phyloP scores from a whole-genome alignment of 768 basidiomycete genomes.

The Russula emetica region DNA sequence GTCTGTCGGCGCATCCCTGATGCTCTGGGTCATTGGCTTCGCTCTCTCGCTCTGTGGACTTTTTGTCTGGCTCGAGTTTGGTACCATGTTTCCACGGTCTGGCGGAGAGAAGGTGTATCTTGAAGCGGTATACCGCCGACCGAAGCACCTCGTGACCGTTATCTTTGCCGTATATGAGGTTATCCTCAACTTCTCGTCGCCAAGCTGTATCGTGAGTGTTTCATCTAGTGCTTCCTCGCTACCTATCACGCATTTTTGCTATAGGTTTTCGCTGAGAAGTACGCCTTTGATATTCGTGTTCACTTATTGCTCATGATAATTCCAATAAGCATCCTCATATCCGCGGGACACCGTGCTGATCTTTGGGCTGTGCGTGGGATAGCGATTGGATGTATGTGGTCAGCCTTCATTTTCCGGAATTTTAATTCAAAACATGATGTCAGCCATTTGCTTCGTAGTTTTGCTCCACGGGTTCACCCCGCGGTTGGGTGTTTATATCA shows the following conservation, averaged over 20 bases:
- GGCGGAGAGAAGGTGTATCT: constrained; percentile 63
- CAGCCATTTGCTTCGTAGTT: constrained; percentile 50
- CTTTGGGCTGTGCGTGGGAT: constrained; percentile 56
- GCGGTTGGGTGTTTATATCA: constrained; percentile 44
- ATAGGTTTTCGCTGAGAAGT: constrained; percentile 36
- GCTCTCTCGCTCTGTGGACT: constrained; percentile 53
- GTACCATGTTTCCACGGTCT: constrained; percentile 59
- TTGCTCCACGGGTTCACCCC: constrained; percentile 52
- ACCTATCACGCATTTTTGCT: not conserved
- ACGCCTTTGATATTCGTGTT: not conserved
- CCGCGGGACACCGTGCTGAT: constrained; percentile 39
- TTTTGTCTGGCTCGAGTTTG: constrained; percentile 61
- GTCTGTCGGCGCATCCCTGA: constrained; percentile 58
- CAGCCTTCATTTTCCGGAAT: not conserved
- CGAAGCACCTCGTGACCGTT: constrained; percentile 46
- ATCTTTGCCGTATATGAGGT: constrained; percentile 48
- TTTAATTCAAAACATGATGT: not conserved
- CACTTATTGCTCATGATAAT: not conserved
- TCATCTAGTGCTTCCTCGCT: not conserved
- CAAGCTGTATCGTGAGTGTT: constrained; percentile 35
- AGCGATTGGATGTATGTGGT: constrained; percentile 47
- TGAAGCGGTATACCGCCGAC: constrained; percentile 49
- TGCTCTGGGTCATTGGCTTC: constrained; percentile 63
- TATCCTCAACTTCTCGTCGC: constrained; percentile 41
- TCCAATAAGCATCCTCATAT: constrained; percentile 43